A percentile compares a stretch with the other conserved stretches of the same genome.
phyloP scores from a whole-genome alignment of 2,329 filamentous ascomycete genomes.

The Emericellopsis cladophorae region DNA sequence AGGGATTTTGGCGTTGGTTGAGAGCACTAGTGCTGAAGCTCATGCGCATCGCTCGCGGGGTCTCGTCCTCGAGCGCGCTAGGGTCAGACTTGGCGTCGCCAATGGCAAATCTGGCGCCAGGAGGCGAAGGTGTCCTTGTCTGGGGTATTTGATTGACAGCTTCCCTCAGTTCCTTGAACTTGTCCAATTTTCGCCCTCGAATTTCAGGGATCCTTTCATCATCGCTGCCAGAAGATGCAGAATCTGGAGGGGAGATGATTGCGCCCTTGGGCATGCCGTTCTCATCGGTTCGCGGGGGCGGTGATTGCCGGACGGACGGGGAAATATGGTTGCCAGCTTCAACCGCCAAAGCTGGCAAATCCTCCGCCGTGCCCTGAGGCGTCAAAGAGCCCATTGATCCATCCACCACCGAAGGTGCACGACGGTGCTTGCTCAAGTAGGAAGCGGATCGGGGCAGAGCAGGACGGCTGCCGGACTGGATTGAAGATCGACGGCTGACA shows the following conservation, averaged over 20 bases:
- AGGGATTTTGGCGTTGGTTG: conserved; percentile 14
- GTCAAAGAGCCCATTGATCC: conserved; percentile 23
- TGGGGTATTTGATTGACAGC: conserved; percentile 61
- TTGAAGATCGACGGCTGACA: conserved; percentile 44
- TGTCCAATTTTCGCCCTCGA: conserved; percentile 35
- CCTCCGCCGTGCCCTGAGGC: conserved; percentile 35
- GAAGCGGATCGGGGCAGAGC: conserved; percentile 51
- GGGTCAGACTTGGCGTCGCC: background rate
- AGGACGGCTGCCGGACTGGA: conserved; percentile 36
- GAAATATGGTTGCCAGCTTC: conserved; percentile 13
- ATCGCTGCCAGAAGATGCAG: conserved; percentile 67
- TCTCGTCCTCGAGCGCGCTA: conserved; percentile 7
- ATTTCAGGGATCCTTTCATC: conserved; percentile 51
- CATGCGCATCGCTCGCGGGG: conserved; percentile 21
- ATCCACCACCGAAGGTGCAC: conserved; percentile 36
- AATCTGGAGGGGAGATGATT: conserved; percentile 86
- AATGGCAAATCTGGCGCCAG: background rate
- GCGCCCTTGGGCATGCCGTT: conserved; percentile 68
- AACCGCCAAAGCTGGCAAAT: conserved; percentile 27
- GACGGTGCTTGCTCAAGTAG: conserved; percentile 51
- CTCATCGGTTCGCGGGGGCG: conserved; percentile 64
- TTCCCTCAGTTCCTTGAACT: conserved; percentile 59
- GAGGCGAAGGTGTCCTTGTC: background rate
- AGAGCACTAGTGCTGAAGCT: conserved; percentile 34
- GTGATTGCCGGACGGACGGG: conserved; percentile 66